Evolutionary conservation across 2,329 filamentous ascomycete genomes (phyloP), one percentile per base, ranked within the genome.

Genomic region (Xylaria arbuscula): DNA sequence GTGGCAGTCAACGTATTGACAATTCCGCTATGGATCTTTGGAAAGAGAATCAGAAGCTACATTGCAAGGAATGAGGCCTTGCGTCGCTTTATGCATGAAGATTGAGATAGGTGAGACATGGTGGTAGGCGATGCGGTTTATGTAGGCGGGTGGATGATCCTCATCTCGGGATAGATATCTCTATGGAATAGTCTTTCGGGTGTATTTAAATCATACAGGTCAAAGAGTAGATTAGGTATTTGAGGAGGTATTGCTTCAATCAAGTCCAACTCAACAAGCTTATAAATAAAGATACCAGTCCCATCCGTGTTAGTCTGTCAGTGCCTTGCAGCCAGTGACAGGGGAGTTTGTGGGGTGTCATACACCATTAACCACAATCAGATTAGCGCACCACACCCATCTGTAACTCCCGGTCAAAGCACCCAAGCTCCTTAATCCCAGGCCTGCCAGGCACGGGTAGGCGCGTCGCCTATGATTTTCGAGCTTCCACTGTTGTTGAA

Each of bases 11-110:
- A 81, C 63, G 69, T 80, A 38, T 72, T 85, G 72, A 85, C 84
- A 1, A 80, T 86, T 17, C 84, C 84, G 1, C 71, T 86, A 40
- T 86, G 83, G 82, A 78, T 86, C 8, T 85, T 77, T 70, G 84
- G 84, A 5, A 86, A 86, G 77, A 80, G 78, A 66, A 78, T 81
- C 34, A 78, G 84, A 53, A 79, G 79, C 38, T 81, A 76, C 68
- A 84, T 83, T 64, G 80, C 80, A 5, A 77, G 82, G 59, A 84
- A 82, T 61, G 67, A 80, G 64, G 32, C 61, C 2, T 57, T 77
- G 56, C 50, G 72, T 62, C 65, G 57, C 57, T 77, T 77, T 55
- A 76, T 77, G 75, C 73, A 76, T 48, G 75, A 76, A 59, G 74
- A 75, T 63, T 76, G 47, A 71, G 51, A 24, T 19, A 6, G 13